Evolutionary conservation across 768 basidiomycete species (phyloP).

Genomic region (Collybiopsis confluens): DNA sequence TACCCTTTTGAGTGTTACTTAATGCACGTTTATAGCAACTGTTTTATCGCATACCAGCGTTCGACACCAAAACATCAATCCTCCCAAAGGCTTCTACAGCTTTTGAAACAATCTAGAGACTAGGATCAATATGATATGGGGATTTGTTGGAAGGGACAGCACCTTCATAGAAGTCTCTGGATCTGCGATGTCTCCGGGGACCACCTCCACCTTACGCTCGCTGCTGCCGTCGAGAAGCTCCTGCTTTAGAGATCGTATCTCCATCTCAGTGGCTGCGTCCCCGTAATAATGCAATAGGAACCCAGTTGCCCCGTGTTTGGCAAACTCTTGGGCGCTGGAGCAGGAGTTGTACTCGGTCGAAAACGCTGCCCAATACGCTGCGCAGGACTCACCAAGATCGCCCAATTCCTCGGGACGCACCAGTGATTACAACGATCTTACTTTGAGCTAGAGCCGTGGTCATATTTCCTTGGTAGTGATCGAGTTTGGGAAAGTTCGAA

Average conservation of each 20-base stretch:
- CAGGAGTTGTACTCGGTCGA: constrained; percentile 9
- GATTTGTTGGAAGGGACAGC: constrained; percentile 5
- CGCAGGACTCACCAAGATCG: constrained; percentile 43
- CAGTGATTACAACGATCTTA: constrained; percentile 70
- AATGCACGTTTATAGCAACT: too few relatives aligned
- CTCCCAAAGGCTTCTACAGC: constrained; percentile 58
- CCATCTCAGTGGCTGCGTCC: constrained; percentile 47
- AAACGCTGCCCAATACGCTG: not conserved
- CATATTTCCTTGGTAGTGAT: too few relatives aligned
- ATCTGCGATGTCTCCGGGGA: constrained; percentile 53
- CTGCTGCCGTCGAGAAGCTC: constrained; percentile 37
- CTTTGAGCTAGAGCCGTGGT: constrained; percentile 39
- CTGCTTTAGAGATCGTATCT: constrained; percentile 39
- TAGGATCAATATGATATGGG: not conserved
- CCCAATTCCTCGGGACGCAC: constrained; percentile 72
- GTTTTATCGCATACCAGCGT: constrained; percentile 32
- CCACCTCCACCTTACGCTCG: constrained; percentile 3
- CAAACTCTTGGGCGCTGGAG: constrained; percentile 50
- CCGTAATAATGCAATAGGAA: constrained; percentile 69
- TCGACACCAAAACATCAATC: constrained; percentile 50
- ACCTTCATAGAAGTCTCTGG: constrained; percentile 54
- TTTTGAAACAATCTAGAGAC: constrained; percentile 51
- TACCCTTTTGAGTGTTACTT: too few relatives aligned
- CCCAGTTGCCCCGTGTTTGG: constrained; percentile 58
- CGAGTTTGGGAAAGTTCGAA: too few relatives aligned